Percentiles rank a stretch among this genome's conserved stretches.
Evolutionary conservation across 441 rosid species (phyloP).

Genomic region (Geranium incanum): DNA sequence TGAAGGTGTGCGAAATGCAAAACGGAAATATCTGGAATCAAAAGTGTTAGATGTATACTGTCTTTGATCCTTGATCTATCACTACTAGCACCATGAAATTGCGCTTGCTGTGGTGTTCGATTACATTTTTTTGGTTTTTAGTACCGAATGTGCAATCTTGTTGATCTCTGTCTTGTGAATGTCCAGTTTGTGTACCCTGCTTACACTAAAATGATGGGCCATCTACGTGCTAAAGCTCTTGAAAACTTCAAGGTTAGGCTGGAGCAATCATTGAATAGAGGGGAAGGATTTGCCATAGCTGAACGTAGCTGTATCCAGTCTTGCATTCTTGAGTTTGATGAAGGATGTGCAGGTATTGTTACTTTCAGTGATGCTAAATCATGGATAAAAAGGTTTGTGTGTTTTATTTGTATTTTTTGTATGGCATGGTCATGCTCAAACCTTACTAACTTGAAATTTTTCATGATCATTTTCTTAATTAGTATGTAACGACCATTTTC

Average conservation of each 20-base stretch:
- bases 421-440: background rate
- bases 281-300: conserved; percentile 60
- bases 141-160: background rate
- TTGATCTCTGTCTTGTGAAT: conserved; percentile 14
- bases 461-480: background rate
- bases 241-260: conserved; percentile 46
- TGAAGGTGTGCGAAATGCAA: conserved; percentile 61
- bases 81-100: background rate
- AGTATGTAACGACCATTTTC: background rate
- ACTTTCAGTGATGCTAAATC: background rate
- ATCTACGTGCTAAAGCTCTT: conserved; percentile 46
- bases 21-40: conserved; percentile 42
- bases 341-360: conserved; percentile 55
- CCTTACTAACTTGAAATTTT: background rate
- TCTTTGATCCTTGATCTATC: background rate
- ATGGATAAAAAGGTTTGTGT: background rate
- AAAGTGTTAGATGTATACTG: conserved; percentile 61
- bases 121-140: background rate
- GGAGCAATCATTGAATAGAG: conserved; percentile 43
- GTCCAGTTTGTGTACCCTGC: conserved; percentile 52
- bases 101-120: background rate
- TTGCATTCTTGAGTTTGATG: conserved; percentile 54
- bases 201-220: conserved; percentile 48
- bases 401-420: background rate
- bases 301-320: conserved; percentile 38